Base-by-base conservation (phyloP, 129 eudicot genomes). In the Deinandra increscens region DNA sequence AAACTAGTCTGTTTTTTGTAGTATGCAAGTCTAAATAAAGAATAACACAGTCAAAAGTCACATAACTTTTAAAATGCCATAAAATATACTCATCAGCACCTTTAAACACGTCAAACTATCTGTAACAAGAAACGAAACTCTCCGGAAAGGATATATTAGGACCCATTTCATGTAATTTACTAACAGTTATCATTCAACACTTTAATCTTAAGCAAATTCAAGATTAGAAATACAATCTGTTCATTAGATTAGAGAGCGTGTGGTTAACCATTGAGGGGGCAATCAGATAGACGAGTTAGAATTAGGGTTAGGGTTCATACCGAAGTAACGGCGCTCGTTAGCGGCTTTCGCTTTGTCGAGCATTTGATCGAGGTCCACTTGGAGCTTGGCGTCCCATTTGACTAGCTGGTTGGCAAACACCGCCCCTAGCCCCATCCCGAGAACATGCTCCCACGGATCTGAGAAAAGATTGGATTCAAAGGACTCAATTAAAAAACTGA, bases 371-470 rank as follows among this genome's bases (percentile, higher is more conserved):
- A 92, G 98, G 42, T 92, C 96, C 33, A 68, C 91, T 67, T 89
- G 80, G 68, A 86, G 80, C 85, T 86, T 81, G 43, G 69, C 95
- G 22, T 92, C 98, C 96, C 96, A 89, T 72, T 92, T 92, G 48
- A 92, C 95, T 77, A 92, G 76, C 84, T 92, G 98, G 41, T 84
- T 89, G 3, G 82, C 95, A 49, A 85, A 83, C 18, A 92, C 95
- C 0, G 54, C 91, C 3, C 98, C 98, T 66, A 92, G 68, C 14
- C 98, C 96, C 95, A 92, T 92, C 7, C 96, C 98, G 41, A 92
- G 22, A 38, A 89, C 59, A 80, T 92, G 98, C 78, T 92, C 98
- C 98, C 98, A 92, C 2, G 98, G 98, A 89, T 92, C 98, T 92
- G 74, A 10, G 41, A 68, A 37, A 72, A 26, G n/a, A 11, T 19